Evolutionary conservation across 345 rosid genomes (phyloP).

Genomic region (Rhizophora apiculata): DNA sequence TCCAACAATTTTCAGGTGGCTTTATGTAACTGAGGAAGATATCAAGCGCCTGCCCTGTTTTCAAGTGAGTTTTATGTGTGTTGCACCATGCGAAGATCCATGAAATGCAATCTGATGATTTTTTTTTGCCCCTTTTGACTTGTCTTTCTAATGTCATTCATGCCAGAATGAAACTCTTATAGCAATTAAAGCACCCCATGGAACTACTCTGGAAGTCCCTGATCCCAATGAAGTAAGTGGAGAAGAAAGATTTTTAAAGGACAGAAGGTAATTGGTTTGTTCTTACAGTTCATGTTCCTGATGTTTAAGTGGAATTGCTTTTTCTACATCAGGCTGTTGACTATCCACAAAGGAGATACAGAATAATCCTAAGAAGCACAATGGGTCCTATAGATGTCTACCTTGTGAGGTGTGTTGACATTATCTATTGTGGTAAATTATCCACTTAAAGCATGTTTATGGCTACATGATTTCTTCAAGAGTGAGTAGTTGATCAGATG

Average conservation of each 20-base stretch:
- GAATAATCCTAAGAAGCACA: constrained; percentile 88
- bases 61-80: constrained; percentile 43
- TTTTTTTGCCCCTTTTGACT: constrained; percentile 17
- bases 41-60: constrained; percentile 75
- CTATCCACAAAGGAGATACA: constrained; percentile 76
- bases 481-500: too few species aligned
- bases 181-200: constrained; percentile 97
- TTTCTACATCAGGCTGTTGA: constrained; percentile 59
- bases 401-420: constrained; percentile 64
- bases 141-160: constrained; percentile 17
- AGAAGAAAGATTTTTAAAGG: constrained; percentile 1
- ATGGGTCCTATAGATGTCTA: constrained; percentile 98
- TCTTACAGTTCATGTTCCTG: constrained; percentile 17
- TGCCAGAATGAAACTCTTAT: constrained; percentile 89
- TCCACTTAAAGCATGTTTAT: background rate
- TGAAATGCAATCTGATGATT: background rate
- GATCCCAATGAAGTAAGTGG: constrained; percentile 87
- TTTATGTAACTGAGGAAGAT: constrained; percentile 88
- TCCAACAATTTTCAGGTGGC: constrained; percentile 61
- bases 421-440: constrained; percentile 2
- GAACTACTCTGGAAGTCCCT: constrained; percentile 94
- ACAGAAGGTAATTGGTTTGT: background rate
- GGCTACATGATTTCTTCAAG: too few species aligned
- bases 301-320: constrained; percentile 28
- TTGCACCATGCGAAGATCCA: constrained; percentile 4